Conservation (phyloP, 306 rosid genomes). For the Vigna mungo region DNA sequence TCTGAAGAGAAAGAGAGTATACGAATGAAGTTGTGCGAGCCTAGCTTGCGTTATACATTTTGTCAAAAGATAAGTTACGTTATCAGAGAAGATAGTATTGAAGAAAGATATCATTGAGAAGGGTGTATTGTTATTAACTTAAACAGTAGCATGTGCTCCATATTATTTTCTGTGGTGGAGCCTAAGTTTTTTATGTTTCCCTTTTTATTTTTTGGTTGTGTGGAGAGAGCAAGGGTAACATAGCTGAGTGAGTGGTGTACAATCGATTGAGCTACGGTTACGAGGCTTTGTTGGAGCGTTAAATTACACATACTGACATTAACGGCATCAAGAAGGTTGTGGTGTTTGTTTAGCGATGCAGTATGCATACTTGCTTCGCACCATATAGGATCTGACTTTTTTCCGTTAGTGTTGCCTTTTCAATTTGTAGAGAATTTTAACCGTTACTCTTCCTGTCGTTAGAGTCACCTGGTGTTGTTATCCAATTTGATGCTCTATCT, state of each 20-base stretch:
- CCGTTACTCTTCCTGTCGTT: not conserved
- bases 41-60: constrained; percentile 20
- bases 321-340: constrained; percentile 37
- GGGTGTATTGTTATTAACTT: constrained; percentile 43
- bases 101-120: constrained; percentile 32
- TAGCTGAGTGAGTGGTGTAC: constrained; percentile 32
- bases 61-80: constrained; percentile 38
- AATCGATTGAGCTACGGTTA: constrained; percentile 26
- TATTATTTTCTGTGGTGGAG: constrained; percentile 44
- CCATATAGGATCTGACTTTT: constrained; percentile 32
- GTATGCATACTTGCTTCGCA: constrained; percentile 34
- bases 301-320: constrained; percentile 38
- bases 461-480: constrained; percentile 1
- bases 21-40: constrained; percentile 61
- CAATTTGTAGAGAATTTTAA: constrained; percentile 24
- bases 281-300: constrained; percentile 30
- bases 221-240: constrained; percentile 41
- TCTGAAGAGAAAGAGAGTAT: constrained; percentile 89
- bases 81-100: constrained; percentile 26
- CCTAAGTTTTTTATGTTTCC: not conserved
- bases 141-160: constrained; percentile 42
- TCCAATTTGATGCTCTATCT: not conserved
- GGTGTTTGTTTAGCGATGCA: constrained; percentile 38
- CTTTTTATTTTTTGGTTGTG: constrained; percentile 6
- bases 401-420: constrained; percentile 43